phyloP scores from a whole-genome alignment of 176 grass and related monocot genomes.

The Thalia dealbata region DNA sequence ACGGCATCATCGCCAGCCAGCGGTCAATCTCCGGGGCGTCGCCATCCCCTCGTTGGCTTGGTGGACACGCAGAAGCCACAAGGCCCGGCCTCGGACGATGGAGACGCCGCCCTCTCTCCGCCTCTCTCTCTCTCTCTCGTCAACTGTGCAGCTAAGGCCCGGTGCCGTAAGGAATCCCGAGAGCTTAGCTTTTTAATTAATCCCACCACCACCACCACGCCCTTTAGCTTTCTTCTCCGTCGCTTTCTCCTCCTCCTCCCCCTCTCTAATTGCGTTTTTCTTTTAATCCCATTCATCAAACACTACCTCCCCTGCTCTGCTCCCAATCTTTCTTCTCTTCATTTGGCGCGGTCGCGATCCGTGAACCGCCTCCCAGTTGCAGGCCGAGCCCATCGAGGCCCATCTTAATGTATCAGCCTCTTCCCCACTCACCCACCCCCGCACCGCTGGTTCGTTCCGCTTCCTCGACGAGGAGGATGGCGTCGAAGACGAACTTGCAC shows the following conservation, averaged over 20 bases:
- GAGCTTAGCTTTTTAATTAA: conserved; percentile 20
- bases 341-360: too few species aligned
- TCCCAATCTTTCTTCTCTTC: too few species aligned
- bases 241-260: conserved; percentile 26
- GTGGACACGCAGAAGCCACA: conserved; percentile 29
- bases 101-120: conserved; percentile 9
- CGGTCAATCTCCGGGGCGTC: conserved; percentile 8
- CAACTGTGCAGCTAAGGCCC: background rate
- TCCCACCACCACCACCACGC: background rate
- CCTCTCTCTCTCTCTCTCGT: background rate
- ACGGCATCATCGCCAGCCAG: background rate
- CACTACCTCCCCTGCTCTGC: too few species aligned
- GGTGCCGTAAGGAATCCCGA: conserved; percentile 35
- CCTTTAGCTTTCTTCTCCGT: conserved; percentile 17
- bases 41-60: conserved; percentile 25
- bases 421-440: too few species aligned
- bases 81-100: conserved; percentile 6
- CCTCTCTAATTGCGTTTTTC: background rate
- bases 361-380: too few species aligned
- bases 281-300: too few species aligned
- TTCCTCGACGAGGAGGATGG: too few species aligned
- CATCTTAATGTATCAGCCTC: too few species aligned
- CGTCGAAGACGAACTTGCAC: too few species aligned
- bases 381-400: too few species aligned
- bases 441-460: too few species aligned